Percentiles rank a stretch among this genome's conserved stretches.
phyloP scores from a whole-genome alignment of 2,329 filamentous ascomycete genomes.

The Phyllosticta paracitricarpa region DNA sequence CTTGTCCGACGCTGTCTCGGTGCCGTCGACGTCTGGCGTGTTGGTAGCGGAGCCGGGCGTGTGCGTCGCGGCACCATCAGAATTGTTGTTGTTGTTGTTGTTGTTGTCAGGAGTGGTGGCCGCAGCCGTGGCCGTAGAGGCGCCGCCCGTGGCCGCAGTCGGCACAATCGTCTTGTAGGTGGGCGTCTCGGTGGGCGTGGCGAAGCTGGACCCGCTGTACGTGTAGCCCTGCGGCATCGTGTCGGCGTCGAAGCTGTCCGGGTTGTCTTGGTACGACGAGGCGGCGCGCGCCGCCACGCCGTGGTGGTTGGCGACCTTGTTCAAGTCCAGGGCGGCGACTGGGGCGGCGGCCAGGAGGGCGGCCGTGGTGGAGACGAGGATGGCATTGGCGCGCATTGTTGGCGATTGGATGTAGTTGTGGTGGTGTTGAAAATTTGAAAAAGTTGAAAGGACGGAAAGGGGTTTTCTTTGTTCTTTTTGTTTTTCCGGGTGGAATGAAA shows the following conservation, averaged over 20 bases:
- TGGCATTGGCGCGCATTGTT: conserved; percentile 11
- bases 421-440: neutral
- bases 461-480: neutral
- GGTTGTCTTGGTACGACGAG: conserved; percentile 7
- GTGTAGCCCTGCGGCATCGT: conserved; percentile 9
- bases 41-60: neutral
- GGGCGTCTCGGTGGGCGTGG: neutral
- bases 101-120: neutral
- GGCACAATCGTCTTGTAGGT: neutral
- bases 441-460: neutral
- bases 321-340: conserved; percentile 6
- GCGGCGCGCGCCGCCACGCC: conserved; percentile 4
- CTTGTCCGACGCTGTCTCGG: neutral
- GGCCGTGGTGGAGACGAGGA: conserved; percentile 8
- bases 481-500: neutral
- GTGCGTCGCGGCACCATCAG: neutral
- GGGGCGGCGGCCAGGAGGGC: conserved; percentile 11
- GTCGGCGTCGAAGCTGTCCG: conserved; percentile 9
- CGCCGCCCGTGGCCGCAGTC: neutral
- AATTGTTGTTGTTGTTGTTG: neutral
- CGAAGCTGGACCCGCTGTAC: neutral
- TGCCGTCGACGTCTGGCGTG: neutral
- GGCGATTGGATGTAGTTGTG: neutral
- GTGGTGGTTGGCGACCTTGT: conserved; percentile 2
- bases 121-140: neutral